phyloP scores from a whole-genome alignment of 2,329 filamentous ascomycete genomes.

The Hymenotorrendiella dingleyae region DNA sequence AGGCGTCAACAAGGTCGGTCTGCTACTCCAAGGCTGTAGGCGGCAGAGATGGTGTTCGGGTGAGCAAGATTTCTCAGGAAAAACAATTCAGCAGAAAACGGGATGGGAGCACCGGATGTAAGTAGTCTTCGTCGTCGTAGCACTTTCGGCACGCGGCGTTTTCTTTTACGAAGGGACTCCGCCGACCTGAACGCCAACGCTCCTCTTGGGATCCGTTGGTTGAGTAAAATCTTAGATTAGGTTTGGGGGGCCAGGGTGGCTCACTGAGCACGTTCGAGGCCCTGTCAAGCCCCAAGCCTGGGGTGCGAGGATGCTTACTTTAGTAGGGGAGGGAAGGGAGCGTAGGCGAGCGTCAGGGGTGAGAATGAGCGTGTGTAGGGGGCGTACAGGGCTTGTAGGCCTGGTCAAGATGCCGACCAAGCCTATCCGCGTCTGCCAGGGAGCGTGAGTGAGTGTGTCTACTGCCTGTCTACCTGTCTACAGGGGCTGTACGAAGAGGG shows the following conservation, averaged over 20 bases:
- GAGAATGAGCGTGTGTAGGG: too few relatives aligned
- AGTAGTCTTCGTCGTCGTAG: background rate
- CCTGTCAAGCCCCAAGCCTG: too few relatives aligned
- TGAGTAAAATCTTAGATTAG: slow-evolving; percentile 9
- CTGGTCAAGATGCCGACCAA: too few relatives aligned
- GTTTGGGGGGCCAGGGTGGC: background rate
- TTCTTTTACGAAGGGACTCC: background rate
- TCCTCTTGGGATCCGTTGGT: background rate
- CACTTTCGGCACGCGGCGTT: background rate
- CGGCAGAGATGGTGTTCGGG: background rate
- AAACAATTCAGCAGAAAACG: background rate
- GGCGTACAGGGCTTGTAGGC: too few relatives aligned
- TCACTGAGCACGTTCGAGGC: background rate
- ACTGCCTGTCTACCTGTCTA: too few relatives aligned
- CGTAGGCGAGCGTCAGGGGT: too few relatives aligned
- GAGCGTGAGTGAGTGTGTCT: too few relatives aligned
- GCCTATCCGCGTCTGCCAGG: too few relatives aligned
- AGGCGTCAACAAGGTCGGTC: background rate
- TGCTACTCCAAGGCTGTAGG: background rate
- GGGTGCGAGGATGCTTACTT: too few relatives aligned
- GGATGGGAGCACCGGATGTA: background rate
- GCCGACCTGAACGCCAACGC: background rate
- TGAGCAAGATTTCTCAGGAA: background rate
- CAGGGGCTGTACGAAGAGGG: too few relatives aligned
- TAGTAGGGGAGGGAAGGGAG: too few relatives aligned